Base-by-base conservation (phyloP, 2,329 filamentous ascomycete species). In the Nothomitra cinnamomea region DNA sequence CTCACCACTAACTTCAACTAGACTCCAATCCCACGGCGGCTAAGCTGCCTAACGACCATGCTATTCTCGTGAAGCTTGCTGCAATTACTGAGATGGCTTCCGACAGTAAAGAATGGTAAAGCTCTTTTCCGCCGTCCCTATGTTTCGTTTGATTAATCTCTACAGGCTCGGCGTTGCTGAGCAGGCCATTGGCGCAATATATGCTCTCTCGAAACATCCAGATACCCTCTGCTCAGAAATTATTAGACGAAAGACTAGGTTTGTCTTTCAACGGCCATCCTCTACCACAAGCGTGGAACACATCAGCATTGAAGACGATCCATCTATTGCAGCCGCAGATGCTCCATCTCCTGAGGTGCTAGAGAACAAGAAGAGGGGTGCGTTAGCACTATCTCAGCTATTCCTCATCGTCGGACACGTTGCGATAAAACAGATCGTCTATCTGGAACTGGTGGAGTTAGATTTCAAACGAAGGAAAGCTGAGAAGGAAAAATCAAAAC, bases 361-460 rank as follows among this genome's bases (percentile, higher is more conserved):
- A 52, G 70, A 71, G 58, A 67, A 72, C 7, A 79, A 75, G 62
- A 78, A 82, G 28, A 86, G 83, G 60, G 78, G 82, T 3, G 81
- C 87, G 1, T 76, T 88, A 48, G 82, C 79, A 0, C 73, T 98
- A 1, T 95, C 92, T 0, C 92, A 96, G 62, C 76, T 98, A 1
- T 74, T 98, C 0, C 96, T 96, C 64, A 84, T 95, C 36, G 90
- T 96, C 28, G 92, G 92, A 0, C 92, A 98, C 63, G 85, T 96
- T 49, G 92, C 92, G 13, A 92, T 98, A 64, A 98, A 98, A 70
- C 94, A 98, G 65, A 98, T 98, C 60, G 94, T 98, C 0, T 92
- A 98, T 65, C 78, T 98, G 10, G 92, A 98, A 62, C 75, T 96
- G n/a, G 95, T 89, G 65, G 92, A 98, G 64, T 80, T 92, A 51